Evolutionary conservation across 805 yeast species (phyloP).

Genomic region (Teunomyces kruisii): DNA sequence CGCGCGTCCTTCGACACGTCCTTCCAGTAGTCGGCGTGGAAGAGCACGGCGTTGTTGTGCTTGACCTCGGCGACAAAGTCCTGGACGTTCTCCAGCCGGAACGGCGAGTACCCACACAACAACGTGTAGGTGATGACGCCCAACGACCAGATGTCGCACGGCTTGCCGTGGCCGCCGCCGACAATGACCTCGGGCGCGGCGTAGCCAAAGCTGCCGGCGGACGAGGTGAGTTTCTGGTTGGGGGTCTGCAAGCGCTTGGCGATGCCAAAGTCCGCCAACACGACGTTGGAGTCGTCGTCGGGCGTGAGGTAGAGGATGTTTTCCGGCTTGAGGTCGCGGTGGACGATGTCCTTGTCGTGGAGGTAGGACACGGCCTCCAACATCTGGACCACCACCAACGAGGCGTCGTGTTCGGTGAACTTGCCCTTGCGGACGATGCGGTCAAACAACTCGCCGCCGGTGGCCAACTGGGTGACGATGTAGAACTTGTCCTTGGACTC

Average conservation of each 20-base stretch:
- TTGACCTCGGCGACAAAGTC: constrained; percentile 81
- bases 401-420: constrained; percentile 89
- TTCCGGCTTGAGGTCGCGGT: constrained; percentile 93
- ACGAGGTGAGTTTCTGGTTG: constrained; percentile 61
- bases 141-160: constrained; percentile 94
- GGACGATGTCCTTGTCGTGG: constrained; percentile 78
- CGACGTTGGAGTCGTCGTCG: constrained; percentile 62
- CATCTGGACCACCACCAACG: constrained; percentile 68
- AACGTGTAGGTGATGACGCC: constrained; percentile 92
- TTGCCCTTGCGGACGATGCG: constrained; percentile 77
- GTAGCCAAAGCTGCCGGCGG: constrained; percentile 93
- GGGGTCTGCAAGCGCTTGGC: constrained; percentile 69
- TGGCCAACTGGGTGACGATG: constrained; percentile 90
- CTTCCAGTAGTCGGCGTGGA: constrained; percentile 86
- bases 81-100: constrained; percentile 76
- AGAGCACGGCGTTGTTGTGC: constrained; percentile 71
- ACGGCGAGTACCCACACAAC: constrained; percentile 90
- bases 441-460: constrained; percentile 95
- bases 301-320: constrained; percentile 72
- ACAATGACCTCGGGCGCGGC: constrained; percentile 94
- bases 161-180: constrained; percentile 86
- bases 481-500: constrained; percentile 90
- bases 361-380: constrained; percentile 76
- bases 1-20: constrained; percentile 79
- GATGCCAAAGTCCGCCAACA: constrained; percentile 94